Evolutionary conservation across 176 grass and related monocot genomes (phyloP).

Genomic region (Aegilops sharonensis): DNA sequence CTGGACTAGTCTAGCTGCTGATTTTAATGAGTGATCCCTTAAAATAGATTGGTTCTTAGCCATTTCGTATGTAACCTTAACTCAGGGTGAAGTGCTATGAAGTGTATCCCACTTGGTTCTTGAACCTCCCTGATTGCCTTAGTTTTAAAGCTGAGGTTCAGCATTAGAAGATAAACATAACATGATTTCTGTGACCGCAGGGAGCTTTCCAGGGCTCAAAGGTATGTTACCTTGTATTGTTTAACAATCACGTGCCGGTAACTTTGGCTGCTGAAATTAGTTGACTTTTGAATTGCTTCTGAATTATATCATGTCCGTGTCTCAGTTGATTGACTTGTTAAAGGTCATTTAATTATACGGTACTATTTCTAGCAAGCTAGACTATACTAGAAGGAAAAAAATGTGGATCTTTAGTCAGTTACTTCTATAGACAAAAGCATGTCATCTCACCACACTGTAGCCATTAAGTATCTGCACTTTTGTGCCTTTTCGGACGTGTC

Average conservation of each 20-base stretch:
- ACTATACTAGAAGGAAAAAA: neutral
- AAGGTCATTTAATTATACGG: neutral
- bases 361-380: neutral
- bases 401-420: neutral
- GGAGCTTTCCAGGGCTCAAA: neutral
- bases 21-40: neutral
- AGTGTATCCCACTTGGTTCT: neutral
- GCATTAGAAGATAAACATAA: neutral
- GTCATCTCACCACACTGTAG: neutral
- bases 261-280: neutral
- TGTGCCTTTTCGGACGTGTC: neutral
- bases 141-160: neutral
- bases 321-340: neutral
- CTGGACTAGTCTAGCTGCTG: neutral
- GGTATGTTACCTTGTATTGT: neutral
- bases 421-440: neutral
- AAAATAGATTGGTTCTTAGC: neutral
- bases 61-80: neutral
- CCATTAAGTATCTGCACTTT: neutral
- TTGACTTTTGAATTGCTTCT: neutral
- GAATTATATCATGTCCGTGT: neutral
- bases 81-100: neutral
- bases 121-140: neutral
- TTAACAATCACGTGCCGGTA: neutral
- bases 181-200: neutral